Evolutionary conservation across 208 protist species (phyloP).

Genomic region (Naegleria gruberi): DNA sequence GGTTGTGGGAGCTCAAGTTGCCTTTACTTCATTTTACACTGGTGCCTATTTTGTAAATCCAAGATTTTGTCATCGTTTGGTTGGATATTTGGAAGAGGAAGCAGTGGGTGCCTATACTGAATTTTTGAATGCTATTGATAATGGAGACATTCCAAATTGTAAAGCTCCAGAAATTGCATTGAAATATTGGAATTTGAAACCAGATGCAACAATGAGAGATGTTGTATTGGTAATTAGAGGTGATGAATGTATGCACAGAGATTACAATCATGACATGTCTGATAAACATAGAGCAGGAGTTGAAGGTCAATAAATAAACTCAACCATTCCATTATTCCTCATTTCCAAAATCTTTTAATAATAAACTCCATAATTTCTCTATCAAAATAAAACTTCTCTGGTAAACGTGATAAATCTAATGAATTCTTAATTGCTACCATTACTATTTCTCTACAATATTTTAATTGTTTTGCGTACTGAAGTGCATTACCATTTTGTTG

Average conservation of each 20-base stretch:
- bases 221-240: conserved; percentile 57
- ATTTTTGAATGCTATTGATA: conserved; percentile 36
- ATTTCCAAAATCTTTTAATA: too few relatives aligned
- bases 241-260: conserved; percentile 68
- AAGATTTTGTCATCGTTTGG: conserved; percentile 45
- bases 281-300: conserved; percentile 27
- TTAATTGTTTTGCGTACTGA: too few relatives aligned
- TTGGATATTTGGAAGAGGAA: conserved; percentile 60
- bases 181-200: conserved; percentile 58
- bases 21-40: conserved; percentile 55
- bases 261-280: conserved; percentile 66
- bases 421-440: too few relatives aligned
- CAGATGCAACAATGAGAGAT: conserved; percentile 54
- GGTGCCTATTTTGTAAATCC: conserved; percentile 50
- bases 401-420: too few relatives aligned
- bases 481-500: too few relatives aligned
- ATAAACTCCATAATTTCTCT: too few relatives aligned
- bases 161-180: conserved; percentile 61
- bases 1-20: conserved; percentile 50
- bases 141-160: conserved; percentile 32
- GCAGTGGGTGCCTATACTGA: conserved; percentile 51
- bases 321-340: too few relatives aligned
- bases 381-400: too few relatives aligned
- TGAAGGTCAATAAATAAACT: too few relatives aligned
- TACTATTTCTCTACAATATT: too few relatives aligned